These are phyloP conservation scores for Chlorella sp. DNA, from an alignment of 139 green algal genomes.

Conservation along the genomic window DNA sequence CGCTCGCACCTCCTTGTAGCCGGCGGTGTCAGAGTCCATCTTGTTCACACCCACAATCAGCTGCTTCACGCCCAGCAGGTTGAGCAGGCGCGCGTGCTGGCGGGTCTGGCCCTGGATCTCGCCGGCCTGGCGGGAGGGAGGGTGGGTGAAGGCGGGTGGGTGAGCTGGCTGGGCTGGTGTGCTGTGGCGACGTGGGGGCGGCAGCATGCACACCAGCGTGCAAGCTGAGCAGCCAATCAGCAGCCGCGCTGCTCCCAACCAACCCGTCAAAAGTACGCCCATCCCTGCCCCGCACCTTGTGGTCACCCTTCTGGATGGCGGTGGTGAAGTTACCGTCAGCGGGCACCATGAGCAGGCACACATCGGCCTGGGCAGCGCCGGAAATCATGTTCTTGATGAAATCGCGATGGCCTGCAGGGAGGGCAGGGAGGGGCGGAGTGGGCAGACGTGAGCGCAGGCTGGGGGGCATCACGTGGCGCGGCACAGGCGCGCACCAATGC, in stretches of 20 bases:
- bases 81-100: constrained; percentile 98
- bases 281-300: constrained; percentile 83
- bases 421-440: background rate
- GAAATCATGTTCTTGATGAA: constrained; percentile 99
- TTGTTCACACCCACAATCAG: constrained; percentile 96
- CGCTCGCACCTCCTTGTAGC: constrained; percentile 83
- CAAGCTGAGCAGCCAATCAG: no score
- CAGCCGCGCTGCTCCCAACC: no score
- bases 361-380: constrained; percentile 93
- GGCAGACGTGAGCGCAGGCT: background rate
- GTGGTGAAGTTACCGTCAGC: constrained; percentile 96
- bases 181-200: no score
- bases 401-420: constrained; percentile 90
- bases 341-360: constrained; percentile 90
- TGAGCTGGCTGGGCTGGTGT: no score
- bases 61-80: constrained; percentile 98
- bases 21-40: constrained; percentile 96
- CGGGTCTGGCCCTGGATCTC: constrained; percentile 99
- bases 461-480: no score
- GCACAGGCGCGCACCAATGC: no score
- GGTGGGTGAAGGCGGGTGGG: no score
- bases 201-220: no score
- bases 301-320: constrained; percentile 98
- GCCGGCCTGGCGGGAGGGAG: constrained; percentile 34
- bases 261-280: no score